Evolutionary conservation across 2,329 filamentous ascomycete genomes (phyloP), one percentile per base, ranked within the genome.

Genomic region (Cryphonectria carpinicola): DNA sequence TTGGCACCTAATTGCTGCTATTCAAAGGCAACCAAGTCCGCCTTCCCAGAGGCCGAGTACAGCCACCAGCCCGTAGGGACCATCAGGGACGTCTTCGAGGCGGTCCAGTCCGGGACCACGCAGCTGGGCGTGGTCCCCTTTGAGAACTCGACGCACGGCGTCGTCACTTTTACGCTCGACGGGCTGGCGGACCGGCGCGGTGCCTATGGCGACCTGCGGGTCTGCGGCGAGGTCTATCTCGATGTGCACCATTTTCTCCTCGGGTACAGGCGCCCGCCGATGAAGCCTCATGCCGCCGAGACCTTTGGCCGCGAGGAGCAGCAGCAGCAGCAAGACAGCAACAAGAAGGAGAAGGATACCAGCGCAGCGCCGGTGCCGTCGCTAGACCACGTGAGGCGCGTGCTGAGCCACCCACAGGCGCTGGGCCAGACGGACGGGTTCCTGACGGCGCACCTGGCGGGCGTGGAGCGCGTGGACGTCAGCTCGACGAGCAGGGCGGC

Each of bases 321-420:
- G 49, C 61, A 2, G 46, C n/a, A 37, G 13, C 39, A 46, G 76
- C 28, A 80, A 52, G 8, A 1, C 65, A 37, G 25, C 65, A 41
- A 4, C 65, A 41, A 37, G 13, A 25, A 22, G 37, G 37, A 19
- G 14, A n/a, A 3, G 10, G 10, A 28, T 11, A n/a, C 81, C 81
- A 74, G 84, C 54, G 81, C 81, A 73, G 88, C 90, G 3, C 76
- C 86, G 54, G 76, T 78, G 66, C 82, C 83, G 66, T 82, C 83
- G 73, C 80, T 95, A 73, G 80, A 82, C 69, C 85, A 91, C 75
- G 87, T 98, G 76, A 88, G 86, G 75, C 91, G 91, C 77, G 81
- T 99, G 56, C 97, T 97, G 83, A 96, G 93, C 35, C 96, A 99
- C 81, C 95, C 95, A 13, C 96, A 99, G 81, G 96, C 94, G 39